Evolutionary conservation across 768 basidiomycete genomes (phyloP).

Genomic region (Lyophyllum semitale): DNA sequence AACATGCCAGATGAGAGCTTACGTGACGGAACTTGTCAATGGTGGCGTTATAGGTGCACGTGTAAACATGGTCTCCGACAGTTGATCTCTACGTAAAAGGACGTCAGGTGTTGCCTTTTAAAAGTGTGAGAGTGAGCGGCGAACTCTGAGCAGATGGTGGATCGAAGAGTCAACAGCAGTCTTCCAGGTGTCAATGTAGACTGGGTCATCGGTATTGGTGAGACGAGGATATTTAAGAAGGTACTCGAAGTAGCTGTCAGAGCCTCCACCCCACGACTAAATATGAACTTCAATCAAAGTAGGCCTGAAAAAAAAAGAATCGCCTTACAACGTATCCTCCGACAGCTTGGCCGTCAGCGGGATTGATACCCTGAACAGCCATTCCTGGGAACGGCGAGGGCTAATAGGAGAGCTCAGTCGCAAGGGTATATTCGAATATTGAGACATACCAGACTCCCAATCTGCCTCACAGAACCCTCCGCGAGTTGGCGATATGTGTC

Average conservation of each 20-base stretch:
- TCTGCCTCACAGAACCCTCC: conserved; percentile 50
- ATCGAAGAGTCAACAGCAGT: conserved; percentile 73
- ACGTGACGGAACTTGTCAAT: conserved; percentile 51
- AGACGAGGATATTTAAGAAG: conserved; percentile 71
- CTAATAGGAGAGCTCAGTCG: too few species aligned
- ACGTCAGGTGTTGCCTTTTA: background rate
- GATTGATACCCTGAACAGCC: conserved; percentile 58
- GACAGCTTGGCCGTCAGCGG: conserved; percentile 46
- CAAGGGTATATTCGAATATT: too few species aligned
- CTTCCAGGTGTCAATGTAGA: conserved; percentile 68
- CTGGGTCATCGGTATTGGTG: conserved; percentile 63
- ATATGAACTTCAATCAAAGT: background rate
- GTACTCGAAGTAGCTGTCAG: conserved; percentile 78
- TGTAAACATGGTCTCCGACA: conserved; percentile 59
- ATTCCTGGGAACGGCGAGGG: conserved; percentile 37
- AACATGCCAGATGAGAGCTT: conserved; percentile 75
- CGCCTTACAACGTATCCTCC: conserved; percentile 51
- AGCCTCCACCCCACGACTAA: conserved; percentile 64
- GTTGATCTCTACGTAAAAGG: conserved; percentile 51
- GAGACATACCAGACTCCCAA: conserved; percentile 41
- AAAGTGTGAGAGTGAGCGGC: conserved; percentile 30
- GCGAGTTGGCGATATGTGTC: conserved; percentile 59
- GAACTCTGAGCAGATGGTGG: conserved; percentile 18
- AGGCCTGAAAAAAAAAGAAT: background rate
- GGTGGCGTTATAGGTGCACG: conserved; percentile 58